These are phyloP conservation scores for Medakamo hakoo DNA, from an alignment of 139 green algal species.

Conservation along the genomic window DNA sequence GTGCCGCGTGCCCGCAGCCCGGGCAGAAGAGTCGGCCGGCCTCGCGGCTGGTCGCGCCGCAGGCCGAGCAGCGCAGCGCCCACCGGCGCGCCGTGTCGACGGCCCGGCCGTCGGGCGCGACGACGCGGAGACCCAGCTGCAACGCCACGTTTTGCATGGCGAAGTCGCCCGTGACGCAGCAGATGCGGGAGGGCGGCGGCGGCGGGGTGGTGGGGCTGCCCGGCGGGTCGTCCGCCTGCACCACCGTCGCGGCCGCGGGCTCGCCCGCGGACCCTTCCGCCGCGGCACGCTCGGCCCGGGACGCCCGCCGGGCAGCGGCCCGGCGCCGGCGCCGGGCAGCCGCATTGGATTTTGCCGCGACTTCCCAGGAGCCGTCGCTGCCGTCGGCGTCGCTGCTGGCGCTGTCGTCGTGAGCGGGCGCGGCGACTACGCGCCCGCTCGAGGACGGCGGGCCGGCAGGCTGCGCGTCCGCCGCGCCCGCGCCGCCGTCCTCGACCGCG, in stretches of 20 bases:
- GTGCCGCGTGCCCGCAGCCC: constrained; percentile 74
- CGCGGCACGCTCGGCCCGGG: not conserved
- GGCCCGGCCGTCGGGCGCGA: constrained; percentile 53
- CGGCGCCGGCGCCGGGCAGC: too few relatives aligned
- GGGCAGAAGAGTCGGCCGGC: constrained; percentile 75
- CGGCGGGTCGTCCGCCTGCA: constrained; percentile 7
- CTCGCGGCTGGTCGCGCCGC: constrained; percentile 43
- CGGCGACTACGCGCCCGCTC: not conserved
- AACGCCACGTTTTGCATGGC: constrained; percentile 94
- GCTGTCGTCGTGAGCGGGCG: not conserved
- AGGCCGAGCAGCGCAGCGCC: constrained; percentile 74
- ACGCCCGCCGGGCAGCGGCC: too few relatives aligned
- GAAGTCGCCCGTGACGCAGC: constrained; percentile 75
- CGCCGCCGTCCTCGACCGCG: not conserved
- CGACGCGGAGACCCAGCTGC: constrained; percentile 74
- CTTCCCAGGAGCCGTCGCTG: too few relatives aligned
- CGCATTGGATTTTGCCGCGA: not conserved
- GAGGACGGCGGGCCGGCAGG: not conserved
- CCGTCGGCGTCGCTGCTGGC: not conserved
- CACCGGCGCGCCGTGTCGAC: constrained; percentile 49
- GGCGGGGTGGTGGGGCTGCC: not conserved
- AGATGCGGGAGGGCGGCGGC: constrained; percentile 30
- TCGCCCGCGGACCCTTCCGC: not conserved
- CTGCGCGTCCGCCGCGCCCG: not conserved
- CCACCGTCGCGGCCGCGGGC: not conserved